Percentiles rank a stretch among this genome's conserved stretches.
Conservation (phyloP, 176 grass and related monocot species). For the Elaeis guineensis region DNA sequence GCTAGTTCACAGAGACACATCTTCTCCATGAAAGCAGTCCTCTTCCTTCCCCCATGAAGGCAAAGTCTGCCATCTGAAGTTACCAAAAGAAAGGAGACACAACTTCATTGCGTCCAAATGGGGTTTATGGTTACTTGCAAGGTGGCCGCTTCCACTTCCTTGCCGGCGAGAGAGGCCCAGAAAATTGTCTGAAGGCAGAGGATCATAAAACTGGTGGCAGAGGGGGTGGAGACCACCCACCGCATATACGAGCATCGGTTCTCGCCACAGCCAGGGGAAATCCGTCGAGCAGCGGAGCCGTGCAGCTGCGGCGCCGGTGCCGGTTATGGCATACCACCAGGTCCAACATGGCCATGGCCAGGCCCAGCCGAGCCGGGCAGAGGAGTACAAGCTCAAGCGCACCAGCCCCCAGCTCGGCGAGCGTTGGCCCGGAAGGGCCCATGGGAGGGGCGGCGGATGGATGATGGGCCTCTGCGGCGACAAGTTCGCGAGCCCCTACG, state of each 20-base stretch:
- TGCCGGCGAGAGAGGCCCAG: not conserved
- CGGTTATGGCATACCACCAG: too few relatives aligned
- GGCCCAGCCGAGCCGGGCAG: constrained; percentile 15
- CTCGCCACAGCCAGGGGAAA: too few relatives aligned
- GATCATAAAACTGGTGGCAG: constrained; percentile 17
- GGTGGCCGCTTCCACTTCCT: not conserved
- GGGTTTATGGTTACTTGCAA: not conserved
- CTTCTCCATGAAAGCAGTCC: constrained; percentile 11
- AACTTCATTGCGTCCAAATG: constrained; percentile 5
- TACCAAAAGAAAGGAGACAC: not conserved
- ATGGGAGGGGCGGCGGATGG: not conserved
- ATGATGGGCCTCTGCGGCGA: constrained; percentile 21
- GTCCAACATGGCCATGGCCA: too few relatives aligned
- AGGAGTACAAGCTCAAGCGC: constrained; percentile 44
- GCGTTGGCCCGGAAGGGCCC: constrained; percentile 22
- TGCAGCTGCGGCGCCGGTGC: not conserved
- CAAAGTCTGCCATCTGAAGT: not conserved
- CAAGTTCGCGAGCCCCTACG: constrained; percentile 49
- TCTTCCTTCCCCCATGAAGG: constrained; percentile 20
- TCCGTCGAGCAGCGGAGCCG: too few relatives aligned
- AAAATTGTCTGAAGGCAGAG: not conserved
- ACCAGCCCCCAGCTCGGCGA: constrained; percentile 26
- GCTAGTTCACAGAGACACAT: constrained; percentile 9
- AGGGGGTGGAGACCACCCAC: constrained; percentile 1
- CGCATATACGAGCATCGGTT: too few relatives aligned